Evolutionary conservation across 179 eudicot genomes (phyloP), one percentile per base, ranked within the genome.

Genomic region (Corrigiola litoralis): DNA sequence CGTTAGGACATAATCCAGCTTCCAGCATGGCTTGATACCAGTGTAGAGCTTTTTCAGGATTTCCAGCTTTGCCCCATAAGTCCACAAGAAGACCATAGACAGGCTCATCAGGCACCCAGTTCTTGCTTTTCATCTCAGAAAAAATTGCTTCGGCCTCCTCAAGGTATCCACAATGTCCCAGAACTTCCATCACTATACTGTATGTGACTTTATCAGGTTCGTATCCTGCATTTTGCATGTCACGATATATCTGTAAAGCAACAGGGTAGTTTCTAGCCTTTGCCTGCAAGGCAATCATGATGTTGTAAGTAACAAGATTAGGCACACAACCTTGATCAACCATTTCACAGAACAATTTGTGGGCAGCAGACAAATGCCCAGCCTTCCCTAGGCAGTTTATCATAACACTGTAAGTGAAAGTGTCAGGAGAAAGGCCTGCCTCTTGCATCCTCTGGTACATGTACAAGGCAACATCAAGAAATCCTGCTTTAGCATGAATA

Each of bases 371-470:
- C 78, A 94, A 80, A 68, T 90, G 86, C 29, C 99, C 99, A 0
- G 94, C 97, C 82, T 94, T 94, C 32, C 99, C 99, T 0, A 94
- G 82, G 72, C 99, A 94, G 74, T 94, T 94, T 61, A 94, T 94
- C 77, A 94, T 90, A 57, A 94, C 96, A 64, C 99, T 90, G 77
- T 83, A 94, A 5, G 99, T 94, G 82, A 94, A 94, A 0, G 99
- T 91, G 79, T 94, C 99, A 0, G 97, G 97, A 37, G 97, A 79
- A 61, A 94, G 91, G 32, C 99, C 96, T 6, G 85, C 88, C 49
- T 83, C 88, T 70, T 90, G 99, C 99, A 94, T 94, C 52, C 80
- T 78, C 72, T 78, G 86, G 70, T 94, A 94, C 90, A 94, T 79
- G 70, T 81, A 59, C 87, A 94, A 80, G 29, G 99, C 99, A 71